Evolutionary conservation across 768 basidiomycete genomes (phyloP), one percentile per base, ranked within the genome.

Genomic region (Hydnomerulius pinastri): DNA sequence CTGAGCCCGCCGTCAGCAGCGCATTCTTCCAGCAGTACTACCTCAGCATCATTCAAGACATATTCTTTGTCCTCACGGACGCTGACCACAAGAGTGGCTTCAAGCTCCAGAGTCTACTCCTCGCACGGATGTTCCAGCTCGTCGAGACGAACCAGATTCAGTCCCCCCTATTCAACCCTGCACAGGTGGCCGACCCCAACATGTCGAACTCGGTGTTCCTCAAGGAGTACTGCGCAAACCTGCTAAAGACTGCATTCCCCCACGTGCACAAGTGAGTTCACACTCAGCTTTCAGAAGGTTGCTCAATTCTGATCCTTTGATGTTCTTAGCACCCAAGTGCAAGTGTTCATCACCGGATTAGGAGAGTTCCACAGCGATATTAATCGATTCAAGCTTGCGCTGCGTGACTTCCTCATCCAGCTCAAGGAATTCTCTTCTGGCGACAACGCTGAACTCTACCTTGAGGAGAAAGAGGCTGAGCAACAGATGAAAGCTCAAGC

Each of bases 21-120:
- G 85, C 82, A 8, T 99, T 98, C 82, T 98, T 96, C 87, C 90
- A 92, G 67, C 89, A 90, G 67, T 98, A 94, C 72, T 93, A 90
- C 77, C 79, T 98, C 40, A 90, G 86, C 64, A 85, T 98, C 62
- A 77, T 97, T 29, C 93, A 95, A 59, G 97, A 98, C 68, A 91
- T 92, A 33, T 94, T 99, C 82, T 98, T 91, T 60, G 96, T 98
- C 35, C 78, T 99, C 38, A 98, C 95, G 25, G 96, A 99, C 67
- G 86, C 95, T 5, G 96, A 98, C 70, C 96, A 99, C 78, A 98
- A 98, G 83, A 94, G 92, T 61, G 95, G 96, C 23, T 97, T 98
- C 79, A 98, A 97, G 71, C 78, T 94, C 52, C 95, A 98, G 71
- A 90, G 89, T 59, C 74, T 91, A 59, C 78, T 98, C n/a, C 84